Evolutionary conservation across 2,329 filamentous ascomycete species (phyloP).

Genomic region (Dothideomycetes sp.): DNA sequence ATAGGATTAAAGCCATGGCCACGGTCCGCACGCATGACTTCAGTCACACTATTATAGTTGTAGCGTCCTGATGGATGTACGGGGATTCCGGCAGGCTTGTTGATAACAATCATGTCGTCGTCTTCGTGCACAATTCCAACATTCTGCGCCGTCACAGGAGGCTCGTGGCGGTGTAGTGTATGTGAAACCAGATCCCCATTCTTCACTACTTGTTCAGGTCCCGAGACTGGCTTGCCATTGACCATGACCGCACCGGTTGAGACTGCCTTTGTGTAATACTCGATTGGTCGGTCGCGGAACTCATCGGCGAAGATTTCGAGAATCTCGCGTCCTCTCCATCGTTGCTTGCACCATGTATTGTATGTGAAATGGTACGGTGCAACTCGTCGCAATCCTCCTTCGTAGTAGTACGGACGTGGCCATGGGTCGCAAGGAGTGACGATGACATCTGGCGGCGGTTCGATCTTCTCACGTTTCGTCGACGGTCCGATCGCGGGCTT

Average conservation of each 20-base stretch:
- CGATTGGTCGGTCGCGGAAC: constrained; percentile 76
- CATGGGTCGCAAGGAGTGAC: constrained; percentile 50
- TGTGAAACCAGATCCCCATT: constrained; percentile 91
- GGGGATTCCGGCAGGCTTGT: constrained; percentile 90
- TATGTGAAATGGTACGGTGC: constrained; percentile 87
- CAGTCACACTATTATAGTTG: constrained; percentile 87
- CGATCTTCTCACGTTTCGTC: constrained; percentile 25
- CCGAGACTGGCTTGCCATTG: constrained; percentile 61
- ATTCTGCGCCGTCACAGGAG: constrained; percentile 72
- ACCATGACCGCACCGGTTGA: constrained; percentile 67
- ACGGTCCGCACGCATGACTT: constrained; percentile 79
- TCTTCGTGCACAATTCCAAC: constrained; percentile 85
- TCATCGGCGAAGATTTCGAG: constrained; percentile 85
- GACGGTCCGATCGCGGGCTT: neutral
- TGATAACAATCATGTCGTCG: constrained; percentile 87
- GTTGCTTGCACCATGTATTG: constrained; percentile 87
- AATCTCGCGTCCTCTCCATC: constrained; percentile 75
- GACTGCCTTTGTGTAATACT: constrained; percentile 83
- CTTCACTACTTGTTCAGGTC: constrained; percentile 60
- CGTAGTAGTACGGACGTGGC: constrained; percentile 69
- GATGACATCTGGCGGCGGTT: constrained; percentile 40
- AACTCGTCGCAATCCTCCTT: constrained; percentile 74
- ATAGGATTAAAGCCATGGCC: constrained; percentile 50
- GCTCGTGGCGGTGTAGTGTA: constrained; percentile 90
- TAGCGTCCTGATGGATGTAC: constrained; percentile 94